Conservation (phyloP, 257 asterid species). For the Fraxinus cuspidata region DNA sequence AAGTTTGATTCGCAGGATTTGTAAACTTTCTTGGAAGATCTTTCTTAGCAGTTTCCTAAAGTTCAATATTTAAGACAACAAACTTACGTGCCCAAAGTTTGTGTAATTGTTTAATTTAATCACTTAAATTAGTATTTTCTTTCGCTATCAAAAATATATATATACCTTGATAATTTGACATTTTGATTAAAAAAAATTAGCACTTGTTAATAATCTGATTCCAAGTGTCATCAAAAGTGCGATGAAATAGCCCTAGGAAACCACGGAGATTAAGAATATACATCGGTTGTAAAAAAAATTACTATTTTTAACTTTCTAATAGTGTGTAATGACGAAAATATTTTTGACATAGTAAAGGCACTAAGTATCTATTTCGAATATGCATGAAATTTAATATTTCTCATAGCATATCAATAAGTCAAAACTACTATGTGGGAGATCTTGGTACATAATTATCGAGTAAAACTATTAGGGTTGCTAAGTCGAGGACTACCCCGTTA, state of each 20-base stretch:
- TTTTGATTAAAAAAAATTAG: neutral
- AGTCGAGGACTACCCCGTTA: too few species aligned
- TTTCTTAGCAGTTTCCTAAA: constrained; percentile 9
- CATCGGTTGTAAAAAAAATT: neutral
- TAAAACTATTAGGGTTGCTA: too few species aligned
- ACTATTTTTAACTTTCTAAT: too few species aligned
- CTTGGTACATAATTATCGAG: too few species aligned
- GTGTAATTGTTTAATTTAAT: neutral
- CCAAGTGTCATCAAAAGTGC: neutral
- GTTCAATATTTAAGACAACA: neutral
- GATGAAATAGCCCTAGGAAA: neutral
- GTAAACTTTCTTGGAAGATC: neutral
- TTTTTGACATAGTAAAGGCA: too few species aligned
- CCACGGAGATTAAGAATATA: neutral
- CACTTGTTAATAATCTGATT: neutral
- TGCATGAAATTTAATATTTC: too few species aligned
- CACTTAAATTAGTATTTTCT: neutral
- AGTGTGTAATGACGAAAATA: neutral
- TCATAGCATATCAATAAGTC: too few species aligned
- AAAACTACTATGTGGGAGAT: too few species aligned
- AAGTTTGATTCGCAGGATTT: neutral
- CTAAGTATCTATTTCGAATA: too few species aligned
- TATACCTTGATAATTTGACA: neutral
- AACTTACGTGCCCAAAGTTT: neutral
- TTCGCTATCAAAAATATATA: neutral